phyloP scores from a whole-genome alignment of 2,329 filamentous ascomycete species.

The Aspergillus ruber region DNA sequence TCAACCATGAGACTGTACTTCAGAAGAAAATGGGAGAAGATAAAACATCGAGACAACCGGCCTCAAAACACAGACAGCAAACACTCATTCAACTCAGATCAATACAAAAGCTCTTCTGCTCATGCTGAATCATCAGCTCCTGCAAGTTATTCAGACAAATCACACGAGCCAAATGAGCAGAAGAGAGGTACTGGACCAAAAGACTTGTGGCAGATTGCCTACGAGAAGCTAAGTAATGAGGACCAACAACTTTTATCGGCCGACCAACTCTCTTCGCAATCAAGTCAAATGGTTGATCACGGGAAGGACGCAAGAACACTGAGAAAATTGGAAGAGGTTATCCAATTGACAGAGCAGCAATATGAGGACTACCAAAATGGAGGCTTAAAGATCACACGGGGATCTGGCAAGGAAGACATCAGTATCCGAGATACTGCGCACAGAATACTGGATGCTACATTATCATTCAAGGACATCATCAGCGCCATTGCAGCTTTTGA shows the following conservation, averaged over 20 bases:
- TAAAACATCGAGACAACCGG: too few species aligned
- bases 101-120: too few species aligned
- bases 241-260: constrained; percentile 5
- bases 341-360: constrained; percentile 7
- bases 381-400: background rate
- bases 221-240: constrained; percentile 7
- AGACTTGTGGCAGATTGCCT: constrained; percentile 12
- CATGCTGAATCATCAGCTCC: too few species aligned
- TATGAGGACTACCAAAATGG: constrained; percentile 9
- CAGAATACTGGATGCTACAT: constrained; percentile 10
- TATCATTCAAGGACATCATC: constrained; percentile 12
- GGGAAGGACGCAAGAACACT: background rate
- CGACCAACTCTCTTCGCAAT: background rate
- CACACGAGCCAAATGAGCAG: too few species aligned
- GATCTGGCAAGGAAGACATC: constrained; percentile 2
- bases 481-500: constrained; percentile 6
- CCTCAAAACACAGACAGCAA: too few species aligned
- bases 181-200: too few species aligned
- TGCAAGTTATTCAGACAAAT: too few species aligned
- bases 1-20: too few species aligned
- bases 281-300: background rate
- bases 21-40: too few species aligned
- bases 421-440: constrained; percentile 2
- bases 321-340: constrained; percentile 3
- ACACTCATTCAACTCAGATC: too few species aligned